phyloP scores from a whole-genome alignment of 73 alveolate species.

The Durusdinium trenchii region DNA sequence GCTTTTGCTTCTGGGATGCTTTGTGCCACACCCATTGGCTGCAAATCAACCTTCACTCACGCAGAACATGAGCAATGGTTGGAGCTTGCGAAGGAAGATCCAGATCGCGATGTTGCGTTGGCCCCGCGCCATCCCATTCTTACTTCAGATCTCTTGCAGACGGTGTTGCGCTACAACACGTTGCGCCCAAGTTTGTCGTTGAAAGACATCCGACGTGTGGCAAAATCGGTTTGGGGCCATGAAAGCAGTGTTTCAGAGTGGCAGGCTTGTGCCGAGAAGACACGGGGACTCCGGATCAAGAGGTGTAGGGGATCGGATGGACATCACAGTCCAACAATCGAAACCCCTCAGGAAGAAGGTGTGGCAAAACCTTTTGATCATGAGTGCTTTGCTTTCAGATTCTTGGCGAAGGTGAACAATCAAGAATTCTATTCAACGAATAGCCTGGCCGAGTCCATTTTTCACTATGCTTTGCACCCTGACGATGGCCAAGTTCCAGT shows the following conservation, averaged over 20 bases:
- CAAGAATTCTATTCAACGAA: background rate
- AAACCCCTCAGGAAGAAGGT: background rate
- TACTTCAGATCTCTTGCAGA: conserved; percentile 3
- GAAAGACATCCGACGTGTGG: background rate
- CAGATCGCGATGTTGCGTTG: conserved; percentile 37
- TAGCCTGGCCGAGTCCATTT: conserved; percentile 48
- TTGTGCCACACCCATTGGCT: conserved; percentile 18
- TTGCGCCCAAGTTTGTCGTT: background rate
- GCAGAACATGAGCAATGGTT: conserved; percentile 22
- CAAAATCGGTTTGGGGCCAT: conserved; percentile 15
- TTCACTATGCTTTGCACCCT: background rate
- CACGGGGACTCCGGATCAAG: background rate
- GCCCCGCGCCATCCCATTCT: background rate
- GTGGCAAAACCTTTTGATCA: background rate
- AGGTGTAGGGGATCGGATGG: background rate
- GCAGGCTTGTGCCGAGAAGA: background rate
- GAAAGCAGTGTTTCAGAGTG: background rate
- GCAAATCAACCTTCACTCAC: conserved; percentile 19
- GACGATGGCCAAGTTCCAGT: background rate
- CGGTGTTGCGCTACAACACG: background rate
- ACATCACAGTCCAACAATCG: background rate
- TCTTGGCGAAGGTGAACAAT: conserved; percentile 6
- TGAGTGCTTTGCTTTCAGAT: conserved; percentile 17
- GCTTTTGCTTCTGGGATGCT: background rate
- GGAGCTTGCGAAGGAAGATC: conserved; percentile 34